These are phyloP conservation scores for Pistacia atlantica DNA, from an alignment of 345 rosid genomes.

Conservation along the genomic window DNA sequence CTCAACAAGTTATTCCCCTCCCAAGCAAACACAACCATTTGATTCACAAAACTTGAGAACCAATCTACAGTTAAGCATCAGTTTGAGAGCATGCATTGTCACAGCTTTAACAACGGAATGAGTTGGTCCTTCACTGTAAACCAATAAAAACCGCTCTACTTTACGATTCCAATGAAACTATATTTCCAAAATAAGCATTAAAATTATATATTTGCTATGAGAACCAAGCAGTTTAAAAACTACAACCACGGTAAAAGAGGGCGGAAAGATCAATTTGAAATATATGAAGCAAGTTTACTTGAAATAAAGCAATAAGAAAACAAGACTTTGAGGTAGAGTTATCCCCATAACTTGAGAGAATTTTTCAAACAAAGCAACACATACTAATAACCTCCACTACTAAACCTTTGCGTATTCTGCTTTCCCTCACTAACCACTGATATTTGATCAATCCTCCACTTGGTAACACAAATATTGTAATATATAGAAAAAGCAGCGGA, in stretches of 20 bases:
- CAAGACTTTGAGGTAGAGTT: neutral
- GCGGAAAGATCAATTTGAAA: neutral
- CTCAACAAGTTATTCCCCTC: neutral
- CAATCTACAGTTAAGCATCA: neutral
- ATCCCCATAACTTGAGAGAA: neutral
- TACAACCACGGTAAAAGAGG: neutral
- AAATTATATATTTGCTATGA: neutral
- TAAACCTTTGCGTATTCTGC: neutral
- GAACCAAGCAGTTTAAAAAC: conserved; percentile 4
- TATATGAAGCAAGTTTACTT: neutral
- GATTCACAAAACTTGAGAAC: neutral
- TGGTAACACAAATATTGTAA: neutral
- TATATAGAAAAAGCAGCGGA: neutral
- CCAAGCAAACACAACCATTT: neutral
- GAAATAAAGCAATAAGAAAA: neutral
- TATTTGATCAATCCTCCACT: neutral
- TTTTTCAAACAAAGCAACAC: neutral
- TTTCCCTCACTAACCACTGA: neutral
- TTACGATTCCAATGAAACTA: conserved; percentile 65
- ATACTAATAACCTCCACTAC: neutral
- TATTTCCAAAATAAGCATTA: conserved; percentile 24
- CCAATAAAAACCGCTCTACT: conserved; percentile 48
- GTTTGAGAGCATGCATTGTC: neutral
- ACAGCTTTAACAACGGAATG: neutral
- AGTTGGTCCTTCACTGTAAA: neutral